Percentiles rank a stretch among this genome's conserved stretches.
phyloP scores from a whole-genome alignment of 352 stramenopile genomes.

The Globisporangium alternatum region DNA sequence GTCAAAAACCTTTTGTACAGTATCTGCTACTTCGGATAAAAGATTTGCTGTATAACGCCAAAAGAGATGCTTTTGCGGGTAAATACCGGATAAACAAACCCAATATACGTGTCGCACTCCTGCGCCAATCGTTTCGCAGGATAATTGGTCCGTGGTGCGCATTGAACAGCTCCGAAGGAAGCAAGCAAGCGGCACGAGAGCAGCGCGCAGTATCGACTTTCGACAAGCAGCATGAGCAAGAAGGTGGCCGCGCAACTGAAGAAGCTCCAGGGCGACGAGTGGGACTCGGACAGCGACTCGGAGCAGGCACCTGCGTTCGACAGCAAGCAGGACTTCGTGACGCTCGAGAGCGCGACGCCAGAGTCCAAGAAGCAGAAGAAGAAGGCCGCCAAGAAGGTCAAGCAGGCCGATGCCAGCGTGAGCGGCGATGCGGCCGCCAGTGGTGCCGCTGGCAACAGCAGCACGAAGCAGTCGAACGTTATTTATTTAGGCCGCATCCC shows the following conservation, averaged over 20 bases:
- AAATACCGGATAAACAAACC: slow-evolving; percentile 1
- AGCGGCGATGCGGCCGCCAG: slow-evolving; percentile 20
- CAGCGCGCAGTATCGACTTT: neutral
- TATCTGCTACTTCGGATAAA: neutral
- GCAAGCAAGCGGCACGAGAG: neutral
- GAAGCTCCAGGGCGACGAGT: slow-evolving; percentile 80
- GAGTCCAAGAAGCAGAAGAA: slow-evolving; percentile 44
- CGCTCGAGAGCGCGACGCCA: slow-evolving; percentile 29
- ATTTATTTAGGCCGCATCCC: slow-evolving; percentile 97
- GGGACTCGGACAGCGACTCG: slow-evolving; percentile 80
- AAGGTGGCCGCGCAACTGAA: slow-evolving; percentile 74
- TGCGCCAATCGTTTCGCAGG: slow-evolving; percentile 32
- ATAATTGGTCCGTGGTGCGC: slow-evolving; percentile 2
- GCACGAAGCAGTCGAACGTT: slow-evolving; percentile 72
- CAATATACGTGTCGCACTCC: slow-evolving; percentile 16
- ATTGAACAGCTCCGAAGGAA: slow-evolving; percentile 13
- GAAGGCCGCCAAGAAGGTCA: slow-evolving; percentile 41
- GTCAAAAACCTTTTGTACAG: neutral
- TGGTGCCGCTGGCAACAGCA: slow-evolving; percentile 24
- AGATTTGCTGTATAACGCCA: neutral
- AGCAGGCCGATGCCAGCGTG: slow-evolving; percentile 18
- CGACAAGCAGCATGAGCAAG: slow-evolving; percentile 50
- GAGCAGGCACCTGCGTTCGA: slow-evolving; percentile 41
- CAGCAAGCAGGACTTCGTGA: slow-evolving; percentile 48
- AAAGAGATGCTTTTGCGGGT: too few relatives aligned